These are phyloP conservation scores for Mortierella sp. DNA, from an alignment of 371 early-diverging fungal species.

Conservation along the genomic window DNA sequence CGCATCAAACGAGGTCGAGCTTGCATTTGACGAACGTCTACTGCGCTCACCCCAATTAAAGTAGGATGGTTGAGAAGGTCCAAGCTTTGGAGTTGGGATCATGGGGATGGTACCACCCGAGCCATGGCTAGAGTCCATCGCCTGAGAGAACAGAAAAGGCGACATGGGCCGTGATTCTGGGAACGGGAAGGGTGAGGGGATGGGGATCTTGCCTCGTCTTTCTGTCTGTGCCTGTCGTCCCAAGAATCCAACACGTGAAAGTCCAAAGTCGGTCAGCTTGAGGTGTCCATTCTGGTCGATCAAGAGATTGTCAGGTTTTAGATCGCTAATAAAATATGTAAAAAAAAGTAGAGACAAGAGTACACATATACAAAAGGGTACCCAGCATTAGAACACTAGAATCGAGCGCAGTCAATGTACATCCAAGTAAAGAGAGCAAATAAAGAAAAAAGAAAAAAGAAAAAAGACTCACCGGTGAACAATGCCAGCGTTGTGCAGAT, in stretches of 20 bases:
- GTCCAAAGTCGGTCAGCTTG: slow-evolving; percentile 95
- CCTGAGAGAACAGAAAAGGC: slow-evolving; percentile 43
- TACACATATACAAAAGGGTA: no score
- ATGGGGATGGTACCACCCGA: slow-evolving; percentile 33
- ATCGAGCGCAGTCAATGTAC: no score
- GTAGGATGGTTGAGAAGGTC: slow-evolving; percentile 44
- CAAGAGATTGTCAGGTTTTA: slow-evolving; percentile 93
- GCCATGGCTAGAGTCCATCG: slow-evolving; percentile 31
- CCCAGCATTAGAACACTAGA: no score
- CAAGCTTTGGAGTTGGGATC: slow-evolving; percentile 51
- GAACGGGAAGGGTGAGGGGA: slow-evolving; percentile 26
- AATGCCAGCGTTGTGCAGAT: slow-evolving; percentile 86
- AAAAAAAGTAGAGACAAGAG: no score
- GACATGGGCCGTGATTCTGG: slow-evolving; percentile 48
- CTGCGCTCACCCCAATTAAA: slow-evolving; percentile 51
- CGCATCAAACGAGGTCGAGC: slow-evolving; percentile 29
- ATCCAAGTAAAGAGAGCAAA: neutral
- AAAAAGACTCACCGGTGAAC: slow-evolving; percentile 77
- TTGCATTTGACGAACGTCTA: slow-evolving; percentile 49
- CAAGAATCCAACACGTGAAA: slow-evolving; percentile 88
- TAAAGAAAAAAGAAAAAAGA: neutral
- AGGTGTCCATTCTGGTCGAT: slow-evolving; percentile 93
- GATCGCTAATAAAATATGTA: slow-evolving; percentile 62
- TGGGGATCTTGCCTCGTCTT: slow-evolving; percentile 39
- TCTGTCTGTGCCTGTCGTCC: slow-evolving; percentile 80